Percentiles rank a stretch among this genome's conserved stretches.
Evolutionary conservation across 768 basidiomycete genomes (phyloP).

Genomic region (Pilatotrama ljubarskyi): DNA sequence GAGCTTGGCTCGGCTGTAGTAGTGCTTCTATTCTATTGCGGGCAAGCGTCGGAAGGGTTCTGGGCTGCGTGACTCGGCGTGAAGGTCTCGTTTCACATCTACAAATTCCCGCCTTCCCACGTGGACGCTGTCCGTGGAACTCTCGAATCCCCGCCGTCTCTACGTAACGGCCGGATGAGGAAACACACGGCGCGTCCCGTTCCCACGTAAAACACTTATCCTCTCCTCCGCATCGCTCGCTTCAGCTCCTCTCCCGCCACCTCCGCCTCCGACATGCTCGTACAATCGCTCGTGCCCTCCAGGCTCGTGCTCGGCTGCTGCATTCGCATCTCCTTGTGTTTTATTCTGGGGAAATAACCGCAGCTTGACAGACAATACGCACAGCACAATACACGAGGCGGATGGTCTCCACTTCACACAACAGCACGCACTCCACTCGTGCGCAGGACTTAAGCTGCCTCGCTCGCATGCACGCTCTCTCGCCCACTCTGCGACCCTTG

Average conservation of each 20-base stretch:
- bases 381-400: slow-evolving; percentile 3
- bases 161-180: slow-evolving; percentile 14
- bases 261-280: background rate
- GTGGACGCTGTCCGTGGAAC: slow-evolving; percentile 5
- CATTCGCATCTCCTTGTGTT: background rate
- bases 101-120: slow-evolving; percentile 18
- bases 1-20: slow-evolving; percentile 13
- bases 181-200: background rate
- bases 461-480: background rate
- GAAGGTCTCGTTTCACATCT: slow-evolving; percentile 23
- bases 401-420: slow-evolving; percentile 8
- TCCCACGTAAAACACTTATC: slow-evolving; percentile 14
- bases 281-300: background rate
- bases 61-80: slow-evolving; percentile 20
- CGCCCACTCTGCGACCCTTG: background rate
- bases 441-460: background rate
- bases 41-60: slow-evolving; percentile 25
- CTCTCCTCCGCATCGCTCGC: background rate
- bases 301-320: background rate
- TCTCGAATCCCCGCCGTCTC: slow-evolving; percentile 4
- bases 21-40: slow-evolving; percentile 21
- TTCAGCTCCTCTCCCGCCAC: background rate
- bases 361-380: background rate
- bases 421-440: slow-evolving; percentile 4
- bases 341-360: background rate